Base-by-base conservation (phyloP, 169 alveolate species). In the Cardiosporidium cionae region DNA sequence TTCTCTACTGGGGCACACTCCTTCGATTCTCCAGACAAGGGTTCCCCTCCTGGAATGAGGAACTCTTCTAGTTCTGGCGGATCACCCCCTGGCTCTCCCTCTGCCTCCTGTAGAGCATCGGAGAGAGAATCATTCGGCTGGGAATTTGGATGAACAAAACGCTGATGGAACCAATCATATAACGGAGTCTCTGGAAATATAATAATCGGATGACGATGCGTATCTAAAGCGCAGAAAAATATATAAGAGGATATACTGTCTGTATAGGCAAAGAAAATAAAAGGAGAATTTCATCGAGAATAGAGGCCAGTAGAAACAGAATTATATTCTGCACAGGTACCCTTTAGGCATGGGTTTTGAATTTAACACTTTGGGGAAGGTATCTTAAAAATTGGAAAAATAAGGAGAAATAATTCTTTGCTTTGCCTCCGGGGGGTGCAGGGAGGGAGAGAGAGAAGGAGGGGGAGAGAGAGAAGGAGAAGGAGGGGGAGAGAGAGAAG, bases 381-480 rank as follows among this genome's bases (percentile, higher is more conserved):
- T n/a, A n/a, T n/a, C n/a, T n/a, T n/a, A n/a, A n/a, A n/a, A n/a
- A n/a, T n/a, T n/a, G n/a, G n/a, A n/a, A n/a, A n/a, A n/a, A n/a
- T n/a, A n/a, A n/a, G n/a, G n/a, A n/a, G n/a, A n/a, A n/a, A n/a
- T n/a, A n/a, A n/a, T n/a, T n/a, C n/a, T n/a, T n/a, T n/a, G n/a
- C n/a, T n/a, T n/a, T n/a, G n/a, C n/a, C n/a, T 16, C 73, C 65
- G 63, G 36, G 73, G 9, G 27, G 63, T 37, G 36, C 73, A 37
- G 73, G 36, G 68, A 16, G 28, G 25, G 5, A 29, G 9, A 5
- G 28, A 34, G 53, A 9, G 68, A 62, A 44, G 25, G 25, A 44
- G 68, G 5, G 28, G 9, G 53, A 62, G 68, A 29, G 28, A 9
- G 5, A 62, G 68, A 34, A 9, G 31, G 28, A 5, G 28, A 29